Conservation (phyloP, 495 filamentous ascomycete genomes). For the Mytilinidion resinicola region DNA sequence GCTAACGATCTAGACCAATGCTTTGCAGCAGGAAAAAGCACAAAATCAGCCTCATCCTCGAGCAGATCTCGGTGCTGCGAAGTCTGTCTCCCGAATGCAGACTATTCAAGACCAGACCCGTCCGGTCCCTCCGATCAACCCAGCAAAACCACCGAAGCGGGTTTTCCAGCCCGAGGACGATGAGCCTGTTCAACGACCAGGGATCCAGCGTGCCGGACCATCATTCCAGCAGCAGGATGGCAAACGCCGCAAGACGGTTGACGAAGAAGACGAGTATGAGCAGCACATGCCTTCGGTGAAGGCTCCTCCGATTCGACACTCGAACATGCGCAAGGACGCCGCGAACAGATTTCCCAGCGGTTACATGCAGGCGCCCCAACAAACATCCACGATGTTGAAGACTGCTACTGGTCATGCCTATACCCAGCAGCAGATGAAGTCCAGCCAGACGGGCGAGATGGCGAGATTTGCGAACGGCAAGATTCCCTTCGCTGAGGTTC, state of each 20-base stretch:
- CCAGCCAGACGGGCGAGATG: slow-evolving; percentile 66
- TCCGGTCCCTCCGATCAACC: slow-evolving; percentile 51
- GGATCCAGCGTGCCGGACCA: slow-evolving; percentile 40
- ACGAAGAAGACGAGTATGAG: slow-evolving; percentile 47
- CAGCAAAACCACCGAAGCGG: slow-evolving; percentile 59
- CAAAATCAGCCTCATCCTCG: slow-evolving; percentile 35
- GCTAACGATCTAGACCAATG: slow-evolving; percentile 29
- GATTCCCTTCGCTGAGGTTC: slow-evolving; percentile 74
- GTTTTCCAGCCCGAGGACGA: slow-evolving; percentile 49
- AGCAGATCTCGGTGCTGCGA: slow-evolving; percentile 44
- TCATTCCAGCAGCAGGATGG: slow-evolving; percentile 47
- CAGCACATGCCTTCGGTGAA: slow-evolving; percentile 49
- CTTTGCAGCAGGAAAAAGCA: slow-evolving; percentile 40
- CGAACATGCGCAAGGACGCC: slow-evolving; percentile 64
- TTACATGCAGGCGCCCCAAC: slow-evolving; percentile 51
- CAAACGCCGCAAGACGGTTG: slow-evolving; percentile 54
- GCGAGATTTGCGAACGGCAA: slow-evolving; percentile 76
- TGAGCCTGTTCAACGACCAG: slow-evolving; percentile 34
- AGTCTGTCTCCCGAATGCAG: slow-evolving; percentile 51
- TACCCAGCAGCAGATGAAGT: slow-evolving; percentile 46
- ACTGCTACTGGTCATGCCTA: slow-evolving; percentile 42
- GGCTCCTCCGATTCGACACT: slow-evolving; percentile 77
- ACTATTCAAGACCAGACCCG: slow-evolving; percentile 48
- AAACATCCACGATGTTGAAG: slow-evolving; percentile 4
- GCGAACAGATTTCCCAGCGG: slow-evolving; percentile 57